Base-by-base conservation (phyloP, 306 rosid species). In the Glycyrrhiza uralensis region DNA sequence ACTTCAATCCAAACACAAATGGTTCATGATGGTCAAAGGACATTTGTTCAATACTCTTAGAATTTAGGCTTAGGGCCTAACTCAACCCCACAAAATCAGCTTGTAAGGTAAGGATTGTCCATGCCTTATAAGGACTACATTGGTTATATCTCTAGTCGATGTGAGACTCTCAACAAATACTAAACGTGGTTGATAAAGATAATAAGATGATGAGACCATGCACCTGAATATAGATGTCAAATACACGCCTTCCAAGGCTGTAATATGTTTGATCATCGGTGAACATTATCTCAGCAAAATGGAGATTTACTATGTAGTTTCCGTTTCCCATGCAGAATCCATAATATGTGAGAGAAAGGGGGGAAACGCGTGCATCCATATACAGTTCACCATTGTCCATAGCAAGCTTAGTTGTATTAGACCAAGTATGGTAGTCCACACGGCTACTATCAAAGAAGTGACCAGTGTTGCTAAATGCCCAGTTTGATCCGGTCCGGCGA, bases 391-490 rank as follows among this genome's bases (percentile, higher is more conserved):
- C 84, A 47, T 85, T 50, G 32, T 35, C 36, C 50, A 79, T 71
- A n/a, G 71, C 20, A 47, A 90, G 89, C 33, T 15, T 74, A 9
- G 87, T 72, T 51, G 59, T 1, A 61, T 86, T 86, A 39, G 69
- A 74, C 69, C n/a, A 24, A 0, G 56, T 69, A 64, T 75, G 80
- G 44, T 39, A 61, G 30, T 84, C 88, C 2, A 26, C 0, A 2
- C 0, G 44, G 44, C 66, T 6, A 33, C 71, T 77, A 66, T 86
- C 93, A 28, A 60, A 0, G 69, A 84, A 87, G 65, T 69, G 81
- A 59, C 96, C 96, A 6, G 93, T 87, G 67, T n/a, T 90, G 68
- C 89, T 90, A 20, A 79, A 2, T 22, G 78, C 91, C 93, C 91
- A 90, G 30, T 87, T 82, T 46, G 88, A 26, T 33, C 29, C 68